Percentiles rank a stretch among this genome's conserved stretches.
Conservation (phyloP, 148 eudicot species). For the Camellia sinensis region DNA sequence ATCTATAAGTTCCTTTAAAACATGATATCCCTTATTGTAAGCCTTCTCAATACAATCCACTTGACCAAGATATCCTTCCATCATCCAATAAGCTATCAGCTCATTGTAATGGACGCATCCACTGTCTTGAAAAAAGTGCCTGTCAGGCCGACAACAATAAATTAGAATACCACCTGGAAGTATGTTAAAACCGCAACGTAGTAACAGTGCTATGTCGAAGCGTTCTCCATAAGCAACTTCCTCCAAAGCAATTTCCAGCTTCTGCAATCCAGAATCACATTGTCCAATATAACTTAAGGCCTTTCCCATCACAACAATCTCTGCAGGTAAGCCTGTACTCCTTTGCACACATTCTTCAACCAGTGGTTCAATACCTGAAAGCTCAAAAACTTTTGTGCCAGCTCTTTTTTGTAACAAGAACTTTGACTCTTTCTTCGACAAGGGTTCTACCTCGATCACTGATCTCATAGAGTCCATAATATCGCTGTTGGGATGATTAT, state of each 20-base stretch:
- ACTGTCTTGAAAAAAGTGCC: background rate
- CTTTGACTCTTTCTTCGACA: background rate
- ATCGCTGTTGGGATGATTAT: background rate
- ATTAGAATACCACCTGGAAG: background rate
- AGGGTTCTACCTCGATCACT: background rate
- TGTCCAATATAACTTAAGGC: background rate
- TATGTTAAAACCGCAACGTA: background rate
- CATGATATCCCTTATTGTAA: constrained; percentile 14
- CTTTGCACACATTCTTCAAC: background rate
- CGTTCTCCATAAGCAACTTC: background rate
- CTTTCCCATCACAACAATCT: background rate
- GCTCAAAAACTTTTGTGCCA: background rate
- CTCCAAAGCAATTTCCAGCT: background rate
- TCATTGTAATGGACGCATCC: constrained; percentile 17
- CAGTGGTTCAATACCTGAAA: background rate
- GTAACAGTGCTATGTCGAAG: background rate
- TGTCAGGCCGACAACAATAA: background rate
- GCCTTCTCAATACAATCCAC: constrained; percentile 17
- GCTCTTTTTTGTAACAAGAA: background rate
- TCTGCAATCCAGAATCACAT: background rate
- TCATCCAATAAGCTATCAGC: constrained; percentile 31
- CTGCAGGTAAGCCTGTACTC: background rate
- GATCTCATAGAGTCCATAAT: background rate
- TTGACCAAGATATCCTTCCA: constrained; percentile 30
- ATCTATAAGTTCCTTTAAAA: constrained; percentile 19